These are phyloP conservation scores for Phialophora chinensis DNA, from an alignment of 2,329 filamentous ascomycete genomes.

Conservation along the genomic window DNA sequence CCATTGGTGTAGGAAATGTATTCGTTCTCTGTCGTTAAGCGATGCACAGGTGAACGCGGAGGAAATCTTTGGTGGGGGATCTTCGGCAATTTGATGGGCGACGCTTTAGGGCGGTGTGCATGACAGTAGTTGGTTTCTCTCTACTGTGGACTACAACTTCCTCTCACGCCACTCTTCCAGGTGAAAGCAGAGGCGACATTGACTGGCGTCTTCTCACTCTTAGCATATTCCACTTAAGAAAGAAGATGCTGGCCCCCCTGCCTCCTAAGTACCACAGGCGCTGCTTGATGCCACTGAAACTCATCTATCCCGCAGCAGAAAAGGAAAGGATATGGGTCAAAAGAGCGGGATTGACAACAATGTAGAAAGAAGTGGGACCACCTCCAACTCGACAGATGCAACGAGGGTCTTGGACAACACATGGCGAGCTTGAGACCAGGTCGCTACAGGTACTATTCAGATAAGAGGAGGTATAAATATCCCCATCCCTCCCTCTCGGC, in stretches of 20 bases:
- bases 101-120: neutral
- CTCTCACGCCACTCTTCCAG: neutral
- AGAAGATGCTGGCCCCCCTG: no score
- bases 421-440: neutral
- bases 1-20: constrained; percentile 10
- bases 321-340: no score
- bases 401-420: no score
- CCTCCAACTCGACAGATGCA: no score
- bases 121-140: neutral
- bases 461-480: neutral
- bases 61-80: neutral
- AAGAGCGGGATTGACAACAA: no score
- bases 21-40: neutral
- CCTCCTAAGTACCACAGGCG: no score
- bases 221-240: no score
- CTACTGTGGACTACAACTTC: neutral
- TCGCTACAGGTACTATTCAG: neutral
- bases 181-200: no score
- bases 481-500: neutral
- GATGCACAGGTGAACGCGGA: neutral
- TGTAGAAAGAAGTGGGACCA: no score
- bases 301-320: no score
- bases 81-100: neutral
- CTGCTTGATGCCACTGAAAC: no score
- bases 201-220: no score